Evolutionary conservation across 257 asterid genomes (phyloP).

Genomic region (Petunia axillaris): DNA sequence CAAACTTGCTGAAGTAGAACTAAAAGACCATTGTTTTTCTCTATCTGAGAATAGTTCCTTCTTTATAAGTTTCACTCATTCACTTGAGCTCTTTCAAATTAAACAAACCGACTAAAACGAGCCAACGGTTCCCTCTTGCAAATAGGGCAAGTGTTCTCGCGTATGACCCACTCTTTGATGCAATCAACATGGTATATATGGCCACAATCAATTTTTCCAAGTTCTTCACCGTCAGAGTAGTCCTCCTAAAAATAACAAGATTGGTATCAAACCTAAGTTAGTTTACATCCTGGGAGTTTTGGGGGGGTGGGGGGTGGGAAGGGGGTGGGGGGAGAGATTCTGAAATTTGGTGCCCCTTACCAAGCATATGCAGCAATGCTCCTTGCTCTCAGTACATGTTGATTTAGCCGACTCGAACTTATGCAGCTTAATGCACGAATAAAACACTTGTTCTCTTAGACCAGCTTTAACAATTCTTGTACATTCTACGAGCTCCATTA

Average conservation of each 20-base stretch:
- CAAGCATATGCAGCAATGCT: not conserved
- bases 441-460: not conserved
- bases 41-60: not conserved
- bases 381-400: not conserved
- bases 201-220: not conserved
- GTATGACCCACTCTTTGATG: not conserved
- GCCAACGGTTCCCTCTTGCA: not conserved
- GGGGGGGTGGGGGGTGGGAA: not conserved
- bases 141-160: not conserved
- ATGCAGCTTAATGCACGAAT: not conserved
- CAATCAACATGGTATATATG: not conserved
- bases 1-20: not conserved
- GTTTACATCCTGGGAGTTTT: too few species aligned
- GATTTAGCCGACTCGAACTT: not conserved
- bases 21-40: not conserved
- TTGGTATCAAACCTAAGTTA: not conserved
- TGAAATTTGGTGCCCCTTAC: not conserved
- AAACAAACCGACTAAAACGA: not conserved
- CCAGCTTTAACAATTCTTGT: not conserved
- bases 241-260: not conserved
- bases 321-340: not conserved
- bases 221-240: not conserved
- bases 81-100: not conserved
- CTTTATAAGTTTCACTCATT: not conserved
- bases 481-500: not conserved